Evolutionary conservation across 371 early-diverging fungal species (phyloP).

Genomic region (Syncephalastrum sp.): DNA sequence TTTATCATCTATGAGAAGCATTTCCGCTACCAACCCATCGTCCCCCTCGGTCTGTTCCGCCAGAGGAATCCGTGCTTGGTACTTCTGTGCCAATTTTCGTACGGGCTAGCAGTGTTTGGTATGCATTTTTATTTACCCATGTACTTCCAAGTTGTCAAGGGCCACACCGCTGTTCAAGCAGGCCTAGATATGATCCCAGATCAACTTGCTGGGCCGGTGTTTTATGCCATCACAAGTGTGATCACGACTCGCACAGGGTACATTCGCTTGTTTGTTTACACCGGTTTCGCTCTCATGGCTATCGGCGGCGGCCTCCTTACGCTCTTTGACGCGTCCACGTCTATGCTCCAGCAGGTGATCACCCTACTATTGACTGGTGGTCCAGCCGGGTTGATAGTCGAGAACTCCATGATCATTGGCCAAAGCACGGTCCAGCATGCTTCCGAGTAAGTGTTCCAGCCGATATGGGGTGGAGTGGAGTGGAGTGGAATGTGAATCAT

Average conservation of each 20-base stretch:
- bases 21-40: constrained; percentile 22
- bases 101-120: constrained; percentile 35
- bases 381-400: background rate
- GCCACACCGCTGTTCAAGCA: background rate
- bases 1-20: constrained; percentile 13
- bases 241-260: background rate
- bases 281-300: background rate
- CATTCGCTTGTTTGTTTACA: constrained; percentile 1
- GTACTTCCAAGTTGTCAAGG: constrained; percentile 3
- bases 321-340: background rate
- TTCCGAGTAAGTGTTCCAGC: background rate
- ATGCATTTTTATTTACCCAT: constrained; percentile 28
- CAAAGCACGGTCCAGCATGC: background rate
- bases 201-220: background rate
- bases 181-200: constrained; percentile 57
- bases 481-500: background rate
- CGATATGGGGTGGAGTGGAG: too few species aligned
- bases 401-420: background rate
- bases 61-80: constrained; percentile 44
- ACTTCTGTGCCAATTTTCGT: constrained; percentile 47
- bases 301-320: background rate
- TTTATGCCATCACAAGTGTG: background rate
- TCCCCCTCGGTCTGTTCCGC: constrained; percentile 25
- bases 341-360: background rate
- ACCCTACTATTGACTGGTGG: background rate